These are phyloP conservation scores for Phalaenopsis aphrodite DNA, from an alignment of 106 monocot species.

Conservation along the genomic window DNA sequence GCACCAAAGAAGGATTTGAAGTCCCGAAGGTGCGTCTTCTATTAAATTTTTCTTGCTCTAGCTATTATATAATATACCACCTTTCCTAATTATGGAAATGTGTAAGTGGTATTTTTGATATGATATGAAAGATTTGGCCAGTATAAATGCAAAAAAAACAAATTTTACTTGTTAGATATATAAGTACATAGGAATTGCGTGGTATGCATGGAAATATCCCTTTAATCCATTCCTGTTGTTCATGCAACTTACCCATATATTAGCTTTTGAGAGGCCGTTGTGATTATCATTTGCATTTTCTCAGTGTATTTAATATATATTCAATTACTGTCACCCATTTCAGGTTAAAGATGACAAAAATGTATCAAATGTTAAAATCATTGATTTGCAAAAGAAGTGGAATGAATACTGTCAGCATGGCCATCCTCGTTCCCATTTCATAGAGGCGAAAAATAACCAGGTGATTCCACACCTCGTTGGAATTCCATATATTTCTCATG, in stretches of 20 bases:
- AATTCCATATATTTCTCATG: conserved; percentile 27
- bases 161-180: no score
- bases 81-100: no score
- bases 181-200: neutral
- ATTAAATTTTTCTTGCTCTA: neutral
- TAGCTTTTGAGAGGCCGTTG: neutral
- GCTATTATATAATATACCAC: no score
- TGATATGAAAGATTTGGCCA: no score
- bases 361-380: conserved; percentile 26
- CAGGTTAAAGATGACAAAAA: conserved; percentile 49
- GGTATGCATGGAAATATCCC: neutral
- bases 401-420: conserved; percentile 29
- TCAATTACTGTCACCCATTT: conserved; percentile 22
- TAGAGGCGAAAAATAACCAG: conserved; percentile 14
- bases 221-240: neutral
- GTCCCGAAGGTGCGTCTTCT: conserved; percentile 34
- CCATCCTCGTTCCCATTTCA: conserved; percentile 16
- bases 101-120: no score
- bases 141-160: no score
- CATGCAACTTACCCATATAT: neutral
- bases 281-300: neutral
- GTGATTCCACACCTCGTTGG: conserved; percentile 24
- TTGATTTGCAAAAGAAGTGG: conserved; percentile 55
- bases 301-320: neutral
- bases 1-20: conserved; percentile 23